Base-by-base conservation (phyloP, 78 protist genomes). In the Diacronema lutheri region DNA sequence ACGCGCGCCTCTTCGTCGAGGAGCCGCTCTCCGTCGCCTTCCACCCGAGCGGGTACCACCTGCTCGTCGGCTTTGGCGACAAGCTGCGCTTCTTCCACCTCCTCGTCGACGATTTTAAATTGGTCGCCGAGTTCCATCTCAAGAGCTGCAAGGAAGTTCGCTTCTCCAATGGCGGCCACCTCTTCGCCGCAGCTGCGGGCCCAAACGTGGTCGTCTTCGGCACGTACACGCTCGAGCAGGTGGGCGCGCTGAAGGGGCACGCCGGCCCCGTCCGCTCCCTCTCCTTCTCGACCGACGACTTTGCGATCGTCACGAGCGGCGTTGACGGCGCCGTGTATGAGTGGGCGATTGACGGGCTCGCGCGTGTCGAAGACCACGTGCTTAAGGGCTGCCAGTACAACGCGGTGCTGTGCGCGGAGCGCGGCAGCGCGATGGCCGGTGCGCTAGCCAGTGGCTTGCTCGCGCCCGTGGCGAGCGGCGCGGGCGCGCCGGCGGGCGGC, bases 231-330 rank as follows among this genome's bases (percentile, higher is more conserved):
- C 1, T 57, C 37, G 89, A 85, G 57, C 12, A 29, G 31, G 46
- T 73, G 25, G 38, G 40, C 74, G 20, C 50, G 31, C 85, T 80
- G 46, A 80, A 33, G 33, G 56, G 68, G 26, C 82, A 73, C 57
- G 16, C 68, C 31, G 73, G 65, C n/a, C 73, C 61, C 29, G 69
- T 85, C 56, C 60, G 64, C 16, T 5, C 46, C 26, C 14, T 85
- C 80, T 33, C 55, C 46, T 90, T 84, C 88, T 25, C 89, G 19
- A 56, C 83, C 1, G 92, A 87, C 68, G 95, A 93, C 64, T 7
- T 55, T 16, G 46, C 20, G 57, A 1, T 90, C 26, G 77, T 86
- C 50, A 31, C 89, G 16, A 80, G 83, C 1, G 89, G 89, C 38
- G 6, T 60, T 33, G 89, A 85, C 83, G 89, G 89, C 25, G 89